Evolutionary conservation across 1,139 yeast genomes (phyloP).

Genomic region (Citeromyces siamensis): DNA sequence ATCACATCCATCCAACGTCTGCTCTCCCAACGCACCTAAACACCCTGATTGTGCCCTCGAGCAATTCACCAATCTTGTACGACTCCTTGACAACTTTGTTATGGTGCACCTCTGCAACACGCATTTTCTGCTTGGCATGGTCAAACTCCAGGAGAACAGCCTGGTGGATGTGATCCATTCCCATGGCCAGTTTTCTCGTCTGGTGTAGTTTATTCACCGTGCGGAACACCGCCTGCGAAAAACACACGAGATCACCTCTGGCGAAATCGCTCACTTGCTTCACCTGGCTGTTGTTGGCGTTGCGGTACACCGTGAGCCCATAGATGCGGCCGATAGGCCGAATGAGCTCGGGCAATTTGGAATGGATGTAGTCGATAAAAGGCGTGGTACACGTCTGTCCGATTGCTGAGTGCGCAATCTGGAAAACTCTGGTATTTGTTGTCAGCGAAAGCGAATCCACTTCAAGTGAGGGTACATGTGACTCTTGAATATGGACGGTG

Average conservation of each 20-base stretch:
- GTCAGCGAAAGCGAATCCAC: constrained; percentile 37
- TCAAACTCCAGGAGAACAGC: constrained; percentile 63
- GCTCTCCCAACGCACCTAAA: constrained; percentile 60
- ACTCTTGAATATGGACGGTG: constrained; percentile 35
- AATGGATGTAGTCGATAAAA: constrained; percentile 17
- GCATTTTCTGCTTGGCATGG: constrained; percentile 58
- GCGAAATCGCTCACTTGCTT: constrained; percentile 49
- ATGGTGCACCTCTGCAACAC: constrained; percentile 53
- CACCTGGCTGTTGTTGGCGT: constrained; percentile 45
- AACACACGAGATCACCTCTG: constrained; percentile 76
- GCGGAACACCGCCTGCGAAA: constrained; percentile 58
- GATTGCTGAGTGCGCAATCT: constrained; percentile 27
- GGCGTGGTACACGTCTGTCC: constrained; percentile 20
- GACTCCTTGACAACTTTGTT: constrained; percentile 50
- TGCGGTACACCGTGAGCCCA: constrained; percentile 63
- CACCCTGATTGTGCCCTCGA: constrained; percentile 67
- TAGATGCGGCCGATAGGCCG: constrained; percentile 60
- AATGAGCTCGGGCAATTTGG: constrained; percentile 25
- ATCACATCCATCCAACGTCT: constrained; percentile 44
- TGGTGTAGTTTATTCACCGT: constrained; percentile 43
- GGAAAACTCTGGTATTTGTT: constrained; percentile 30
- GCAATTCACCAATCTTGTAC: constrained; percentile 61
- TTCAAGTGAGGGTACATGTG: constrained; percentile 31
- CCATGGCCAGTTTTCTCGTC: constrained; percentile 33
- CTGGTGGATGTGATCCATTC: constrained; percentile 22